A percentile compares a stretch with the other conserved stretches of the same genome.
These are phyloP conservation scores for Luvunga scandens DNA, from an alignment of 345 rosid species.

Conservation along the genomic window DNA sequence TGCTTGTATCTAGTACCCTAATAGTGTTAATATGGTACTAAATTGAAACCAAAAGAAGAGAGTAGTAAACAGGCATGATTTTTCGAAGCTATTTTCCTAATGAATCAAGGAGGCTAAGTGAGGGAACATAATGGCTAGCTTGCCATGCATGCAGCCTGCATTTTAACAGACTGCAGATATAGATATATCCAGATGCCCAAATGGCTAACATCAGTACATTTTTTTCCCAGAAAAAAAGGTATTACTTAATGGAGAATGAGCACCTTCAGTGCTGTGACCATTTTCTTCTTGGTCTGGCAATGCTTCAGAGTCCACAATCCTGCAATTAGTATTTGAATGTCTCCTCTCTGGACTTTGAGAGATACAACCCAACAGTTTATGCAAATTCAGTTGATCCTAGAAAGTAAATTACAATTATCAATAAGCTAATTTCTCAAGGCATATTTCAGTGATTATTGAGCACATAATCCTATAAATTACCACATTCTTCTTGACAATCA, in stretches of 20 bases:
- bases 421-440: slow-evolving; percentile 15
- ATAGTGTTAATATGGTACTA: not conserved
- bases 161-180: not conserved
- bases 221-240: not conserved
- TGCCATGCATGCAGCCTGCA: not conserved
- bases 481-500: slow-evolving; percentile 63
- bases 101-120: not conserved
- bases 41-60: not conserved
- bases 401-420: slow-evolving; percentile 16
- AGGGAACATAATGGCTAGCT: not conserved
- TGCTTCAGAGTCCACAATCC: slow-evolving; percentile 25
- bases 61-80: not conserved
- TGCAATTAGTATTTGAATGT: slow-evolving; percentile 31
- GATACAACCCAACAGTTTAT: slow-evolving; percentile 70
- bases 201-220: not conserved
- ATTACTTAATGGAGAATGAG: slow-evolving; percentile 16
- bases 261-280: slow-evolving; percentile 46
- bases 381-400: slow-evolving; percentile 83
- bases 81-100: not conserved
- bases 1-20: not conserved
- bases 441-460: slow-evolving; percentile 8
- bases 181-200: not conserved
- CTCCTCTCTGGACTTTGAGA: slow-evolving; percentile 64
- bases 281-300: slow-evolving; percentile 24
- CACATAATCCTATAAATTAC: slow-evolving; percentile 29